Evolutionary conservation across 2,329 filamentous ascomycete genomes (phyloP).

Genomic region (Epicoccum sorghinum): DNA sequence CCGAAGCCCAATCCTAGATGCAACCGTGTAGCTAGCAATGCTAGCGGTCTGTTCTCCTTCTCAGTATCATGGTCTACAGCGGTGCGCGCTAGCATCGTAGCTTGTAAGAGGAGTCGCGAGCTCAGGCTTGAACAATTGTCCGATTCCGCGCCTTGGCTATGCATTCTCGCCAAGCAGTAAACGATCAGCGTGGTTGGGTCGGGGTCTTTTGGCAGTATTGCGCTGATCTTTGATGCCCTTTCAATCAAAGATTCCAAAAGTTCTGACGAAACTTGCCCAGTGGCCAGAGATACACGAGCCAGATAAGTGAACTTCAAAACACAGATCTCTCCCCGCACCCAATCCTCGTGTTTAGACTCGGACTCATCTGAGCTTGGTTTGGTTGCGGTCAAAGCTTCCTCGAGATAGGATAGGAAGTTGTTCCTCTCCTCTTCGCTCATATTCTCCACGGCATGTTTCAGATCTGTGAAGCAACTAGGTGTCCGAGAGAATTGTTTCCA

Average conservation of each 20-base stretch:
- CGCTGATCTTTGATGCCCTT: slow-evolving; percentile 26
- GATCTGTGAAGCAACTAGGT: slow-evolving; percentile 37
- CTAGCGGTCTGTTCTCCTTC: slow-evolving; percentile 33
- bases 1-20: slow-evolving; percentile 41
- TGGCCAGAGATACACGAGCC: slow-evolving; percentile 27
- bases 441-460: slow-evolving; percentile 30
- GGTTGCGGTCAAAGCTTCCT: slow-evolving; percentile 1
- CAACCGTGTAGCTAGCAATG: slow-evolving; percentile 41
- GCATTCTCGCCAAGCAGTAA: slow-evolving; percentile 32
- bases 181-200: slow-evolving; percentile 30
- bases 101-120: slow-evolving; percentile 35
- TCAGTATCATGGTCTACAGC: slow-evolving; percentile 31
- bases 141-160: slow-evolving; percentile 13
- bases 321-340: slow-evolving; percentile 29
- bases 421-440: slow-evolving; percentile 19
- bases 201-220: slow-evolving; percentile 16
- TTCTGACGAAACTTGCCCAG: neutral
- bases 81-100: slow-evolving; percentile 34
- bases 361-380: neutral
- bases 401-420: slow-evolving; percentile 26
- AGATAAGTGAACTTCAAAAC: slow-evolving; percentile 37
- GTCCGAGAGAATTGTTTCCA: slow-evolving; percentile 27
- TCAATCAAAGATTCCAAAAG: slow-evolving; percentile 24
- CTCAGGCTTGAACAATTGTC: slow-evolving; percentile 12
- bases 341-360: slow-evolving; percentile 13